A percentile compares a stretch with the other conserved stretches of the same genome.
Evolutionary conservation across 805 yeast genomes (phyloP).

Genomic region (Saccharomycopsis fodiens): DNA sequence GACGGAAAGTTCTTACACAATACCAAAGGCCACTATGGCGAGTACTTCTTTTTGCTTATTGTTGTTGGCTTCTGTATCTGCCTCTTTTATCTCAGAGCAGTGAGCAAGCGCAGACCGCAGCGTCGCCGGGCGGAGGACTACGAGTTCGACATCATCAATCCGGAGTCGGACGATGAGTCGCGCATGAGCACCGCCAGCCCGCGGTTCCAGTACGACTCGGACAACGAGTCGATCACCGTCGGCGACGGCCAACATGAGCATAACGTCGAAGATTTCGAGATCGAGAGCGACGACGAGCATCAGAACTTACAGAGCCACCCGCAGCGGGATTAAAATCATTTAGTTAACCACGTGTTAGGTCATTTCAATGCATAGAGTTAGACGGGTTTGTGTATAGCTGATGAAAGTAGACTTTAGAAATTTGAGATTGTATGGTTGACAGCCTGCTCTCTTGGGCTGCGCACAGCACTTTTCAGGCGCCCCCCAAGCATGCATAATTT

Average conservation of each 20-base stretch:
- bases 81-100: constrained; percentile 36
- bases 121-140: constrained; percentile 60
- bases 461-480: background rate
- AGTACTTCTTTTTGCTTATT: constrained; percentile 53
- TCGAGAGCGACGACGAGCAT: constrained; percentile 17
- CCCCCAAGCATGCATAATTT: background rate
- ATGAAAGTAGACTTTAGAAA: too few species aligned
- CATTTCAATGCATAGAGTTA: too few species aligned
- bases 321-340: too few species aligned
- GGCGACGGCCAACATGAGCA: background rate
- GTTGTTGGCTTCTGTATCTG: constrained; percentile 48
- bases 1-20: constrained; percentile 32
- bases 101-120: constrained; percentile 35
- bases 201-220: constrained; percentile 20
- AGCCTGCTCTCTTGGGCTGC: too few species aligned
- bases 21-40: constrained; percentile 42
- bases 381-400: too few species aligned
- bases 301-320: constrained; percentile 1
- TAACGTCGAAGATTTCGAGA: constrained; percentile 16
- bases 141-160: constrained; percentile 72
- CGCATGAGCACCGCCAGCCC: constrained; percentile 14
- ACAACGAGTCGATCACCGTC: constrained; percentile 13
- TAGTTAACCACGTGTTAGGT: too few species aligned
- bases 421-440: too few species aligned
- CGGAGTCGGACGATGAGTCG: constrained; percentile 38